Evolutionary conservation across 768 basidiomycete genomes (phyloP), one percentile per base, ranked within the genome.

Genomic region (Leccinum pellstonianum): DNA sequence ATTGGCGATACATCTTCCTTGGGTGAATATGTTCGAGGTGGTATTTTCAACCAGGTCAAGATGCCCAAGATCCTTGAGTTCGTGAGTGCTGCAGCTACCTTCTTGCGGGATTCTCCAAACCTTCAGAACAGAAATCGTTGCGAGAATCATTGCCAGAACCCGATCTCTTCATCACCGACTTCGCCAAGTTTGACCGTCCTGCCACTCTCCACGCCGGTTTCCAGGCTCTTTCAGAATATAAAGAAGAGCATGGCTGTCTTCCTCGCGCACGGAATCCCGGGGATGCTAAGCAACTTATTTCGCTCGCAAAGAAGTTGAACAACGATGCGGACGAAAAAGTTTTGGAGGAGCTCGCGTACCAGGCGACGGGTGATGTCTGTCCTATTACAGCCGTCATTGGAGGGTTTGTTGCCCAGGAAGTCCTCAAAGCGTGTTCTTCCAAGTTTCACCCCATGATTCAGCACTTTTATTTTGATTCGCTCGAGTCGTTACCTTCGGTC

Each of bases 401-500:
- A 63, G 97, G 94, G 4, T 98, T 98, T 69, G 94, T 98, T 56
- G 97, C 96, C 8, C 97, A 99, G 74, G 97, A 99, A 71, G 91
- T 94, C 21, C 82, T 99, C 66, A 99, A 99, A 76, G 95, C 96
- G 2, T 91, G 89, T 75, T 95, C 95, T 43, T 93, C 94, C 61
- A 99, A 99, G 78, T 99, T 99, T 80, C 92, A 96, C 68, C 97
- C 97, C 1, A 90, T 94, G 83, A 77, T 94, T 54, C 97, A 99
- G 72, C 84, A 92, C 74, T 80, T 98, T 73, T 99, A 98, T 81
- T 95, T 98, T 70, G 97, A 99, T 75, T 96, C 97, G 10, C 81
- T 99, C 51, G 97, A 99, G 73, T 96, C 96, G 0, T 80, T 98
- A 50, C 97, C 97, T 14, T 75, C 79, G 17, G 74, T 74, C 14